phyloP scores from a whole-genome alignment of 208 protist species.

The Leishmania lainsoni region DNA sequence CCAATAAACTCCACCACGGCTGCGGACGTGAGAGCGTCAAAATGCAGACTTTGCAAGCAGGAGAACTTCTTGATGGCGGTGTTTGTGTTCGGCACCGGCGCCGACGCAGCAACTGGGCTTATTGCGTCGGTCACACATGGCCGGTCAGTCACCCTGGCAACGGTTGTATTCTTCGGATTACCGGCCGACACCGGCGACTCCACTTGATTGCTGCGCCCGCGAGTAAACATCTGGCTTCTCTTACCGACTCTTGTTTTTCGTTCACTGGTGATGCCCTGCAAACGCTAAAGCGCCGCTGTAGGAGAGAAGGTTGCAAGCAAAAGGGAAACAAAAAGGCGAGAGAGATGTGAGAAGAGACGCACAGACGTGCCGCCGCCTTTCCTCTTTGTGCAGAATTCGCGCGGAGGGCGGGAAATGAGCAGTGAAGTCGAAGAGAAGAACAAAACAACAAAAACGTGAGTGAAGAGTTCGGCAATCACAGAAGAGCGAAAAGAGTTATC shows the following conservation, averaged over 20 bases:
- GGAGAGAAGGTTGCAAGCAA: background rate
- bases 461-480: background rate
- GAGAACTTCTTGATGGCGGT: slow-evolving; percentile 47
- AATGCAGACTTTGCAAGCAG: slow-evolving; percentile 55
- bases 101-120: background rate
- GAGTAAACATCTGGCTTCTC: slow-evolving; percentile 1
- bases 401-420: background rate
- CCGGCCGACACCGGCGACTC: background rate
- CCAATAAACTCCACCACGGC: slow-evolving; percentile 83
- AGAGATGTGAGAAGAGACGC: background rate
- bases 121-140: background rate
- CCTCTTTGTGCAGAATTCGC: background rate
- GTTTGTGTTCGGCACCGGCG: slow-evolving; percentile 27
- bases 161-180: slow-evolving; percentile 4
- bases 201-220: background rate
- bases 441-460: background rate
- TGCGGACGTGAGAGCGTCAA: slow-evolving; percentile 66
- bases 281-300: background rate
- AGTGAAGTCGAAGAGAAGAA: background rate
- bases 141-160: slow-evolving; percentile 2
- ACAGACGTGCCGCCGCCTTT: background rate
- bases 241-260: background rate
- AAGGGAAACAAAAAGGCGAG: background rate
- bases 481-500: background rate
- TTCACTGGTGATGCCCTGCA: background rate